Percentiles rank a stretch among this genome's conserved stretches.
Conservation (phyloP, 116 monocot species). For the Cymodocea nodosa region DNA sequence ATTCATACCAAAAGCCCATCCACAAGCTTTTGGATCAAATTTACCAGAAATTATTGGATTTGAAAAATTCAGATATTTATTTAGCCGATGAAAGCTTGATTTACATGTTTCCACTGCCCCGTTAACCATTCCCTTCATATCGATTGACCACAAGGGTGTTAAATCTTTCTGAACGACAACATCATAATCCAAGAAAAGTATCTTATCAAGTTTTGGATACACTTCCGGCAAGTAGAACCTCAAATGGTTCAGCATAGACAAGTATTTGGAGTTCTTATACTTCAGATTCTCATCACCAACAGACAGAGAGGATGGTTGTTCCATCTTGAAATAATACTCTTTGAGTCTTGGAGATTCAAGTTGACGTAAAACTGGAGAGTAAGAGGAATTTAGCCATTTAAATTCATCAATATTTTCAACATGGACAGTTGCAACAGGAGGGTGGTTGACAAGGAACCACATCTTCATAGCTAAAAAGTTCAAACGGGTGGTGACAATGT, state of each 20-base stretch:
- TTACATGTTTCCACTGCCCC: conserved; percentile 88
- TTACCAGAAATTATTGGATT: conserved; percentile 56
- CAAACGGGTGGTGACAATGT: conserved; percentile 73
- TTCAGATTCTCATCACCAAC: conserved; percentile 72
- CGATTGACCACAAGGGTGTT: conserved; percentile 66
- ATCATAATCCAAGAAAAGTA: conserved; percentile 89
- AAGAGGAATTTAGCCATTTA: conserved; percentile 95
- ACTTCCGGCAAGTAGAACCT: conserved; percentile 97
- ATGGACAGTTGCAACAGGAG: conserved; percentile 38
- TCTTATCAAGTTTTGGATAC: conserved; percentile 78
- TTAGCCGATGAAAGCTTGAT: conserved; percentile 68
- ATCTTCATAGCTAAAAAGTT: conserved; percentile 83
- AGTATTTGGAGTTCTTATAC: conserved; percentile 84
- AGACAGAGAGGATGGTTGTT: conserved; percentile 60
- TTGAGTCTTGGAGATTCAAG: conserved; percentile 69
- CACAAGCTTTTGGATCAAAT: conserved; percentile 77
- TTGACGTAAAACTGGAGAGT: conserved; percentile 76
- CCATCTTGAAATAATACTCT: conserved; percentile 79
- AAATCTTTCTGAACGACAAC: conserved; percentile 87
- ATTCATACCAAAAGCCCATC: conserved; percentile 99
- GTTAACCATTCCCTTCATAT: conserved; percentile 86
- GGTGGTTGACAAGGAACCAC: conserved; percentile 66
- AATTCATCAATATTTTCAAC: conserved; percentile 83
- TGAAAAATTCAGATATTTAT: conserved; percentile 85
- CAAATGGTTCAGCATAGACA: conserved; percentile 93